Base-by-base conservation (phyloP, 306 rosid species). In the Hippophae rhamnoides region DNA sequence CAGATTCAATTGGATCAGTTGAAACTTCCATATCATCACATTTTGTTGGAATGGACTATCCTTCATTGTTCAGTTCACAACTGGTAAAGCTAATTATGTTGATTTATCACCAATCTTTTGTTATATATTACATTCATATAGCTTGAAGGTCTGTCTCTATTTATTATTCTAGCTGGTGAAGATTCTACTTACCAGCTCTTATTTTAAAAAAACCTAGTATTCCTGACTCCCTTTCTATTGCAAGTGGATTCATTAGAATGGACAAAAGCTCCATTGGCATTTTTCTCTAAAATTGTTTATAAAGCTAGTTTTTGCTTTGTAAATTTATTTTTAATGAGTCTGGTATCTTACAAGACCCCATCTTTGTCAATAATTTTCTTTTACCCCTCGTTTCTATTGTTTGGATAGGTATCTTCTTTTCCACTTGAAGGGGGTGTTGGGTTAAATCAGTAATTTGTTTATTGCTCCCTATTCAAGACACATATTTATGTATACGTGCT, bases 21-120 rank as follows among this genome's bases (percentile, higher is more conserved):
- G 99, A 92, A 80, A 88, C 96, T 63, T 92, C 99, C 43, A 92
- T 92, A 78, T 92, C 99, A 40, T 92, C 99, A 66, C 99, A 88
- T 75, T 92, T 88, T 82, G 95, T 95, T 58, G 98, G 98, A 81
- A 81, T 85, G 95, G 84, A 59, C 78, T 92, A 92, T 77, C 99
- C 99, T 71, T 92, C 99, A 58, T 73, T 92, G 66, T 92, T 92
- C 78, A 92, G 96, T 72, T 92, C 99, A 56, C 72, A 72, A 27
- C 98, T 95, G 80, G 87, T 87, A 82, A 14, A 57, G 64, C 10
- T 47, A 58, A 54, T 59, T 61, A 47, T 50, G n/a, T 31, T 66
- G 62, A 44, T 69, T 41, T 64, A 13, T 43, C 7, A 38, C 18
- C 50, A 38, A 3, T 27, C 13, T 46, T 26, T 8, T 23, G 59